Evolutionary conservation across 1,139 yeast genomes (phyloP).

Genomic region (Yamadazyma atmosphaerica): DNA sequence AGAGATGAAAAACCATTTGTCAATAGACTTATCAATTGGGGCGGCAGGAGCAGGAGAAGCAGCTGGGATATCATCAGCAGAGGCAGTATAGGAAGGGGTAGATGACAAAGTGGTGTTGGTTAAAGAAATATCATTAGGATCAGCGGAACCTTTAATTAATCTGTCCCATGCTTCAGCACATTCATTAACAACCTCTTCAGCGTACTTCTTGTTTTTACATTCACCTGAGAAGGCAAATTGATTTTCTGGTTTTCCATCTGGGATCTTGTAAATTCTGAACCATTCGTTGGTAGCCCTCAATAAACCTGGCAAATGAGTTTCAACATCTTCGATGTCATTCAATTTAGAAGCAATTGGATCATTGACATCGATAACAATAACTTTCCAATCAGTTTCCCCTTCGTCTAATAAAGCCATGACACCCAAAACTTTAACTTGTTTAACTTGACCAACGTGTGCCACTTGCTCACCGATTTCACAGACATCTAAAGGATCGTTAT

Average conservation of each 20-base stretch:
- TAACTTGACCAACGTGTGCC: slow-evolving; percentile 71
- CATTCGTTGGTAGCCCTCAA: slow-evolving; percentile 83
- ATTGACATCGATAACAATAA: slow-evolving; percentile 69
- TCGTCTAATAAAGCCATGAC: slow-evolving; percentile 86
- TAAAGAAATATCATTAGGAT: slow-evolving; percentile 57
- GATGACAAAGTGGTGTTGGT: slow-evolving; percentile 71
- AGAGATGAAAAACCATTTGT: slow-evolving; percentile 98
- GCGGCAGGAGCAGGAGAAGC: slow-evolving; percentile 78
- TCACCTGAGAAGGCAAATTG: slow-evolving; percentile 84
- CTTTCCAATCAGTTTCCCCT: slow-evolving; percentile 94
- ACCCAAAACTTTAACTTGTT: slow-evolving; percentile 82
- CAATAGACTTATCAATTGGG: slow-evolving; percentile 93
- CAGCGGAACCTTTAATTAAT: slow-evolving; percentile 57
- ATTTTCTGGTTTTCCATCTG: slow-evolving; percentile 89
- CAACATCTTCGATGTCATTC: slow-evolving; percentile 75
- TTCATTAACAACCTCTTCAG: slow-evolving; percentile 69
- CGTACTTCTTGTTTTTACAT: slow-evolving; percentile 68
- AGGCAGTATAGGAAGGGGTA: slow-evolving; percentile 52
- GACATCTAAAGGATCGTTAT: slow-evolving; percentile 88
- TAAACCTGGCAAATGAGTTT: slow-evolving; percentile 74
- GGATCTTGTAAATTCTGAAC: slow-evolving; percentile 88
- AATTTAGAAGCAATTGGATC: slow-evolving; percentile 78
- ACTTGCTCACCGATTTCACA: slow-evolving; percentile 83
- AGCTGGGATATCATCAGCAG: slow-evolving; percentile 61
- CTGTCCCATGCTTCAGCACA: slow-evolving; percentile 79